Percentiles rank a stretch among this genome's conserved stretches.
phyloP scores from a whole-genome alignment of 352 stramenopile species.

The Phytophthora hibernalis region DNA sequence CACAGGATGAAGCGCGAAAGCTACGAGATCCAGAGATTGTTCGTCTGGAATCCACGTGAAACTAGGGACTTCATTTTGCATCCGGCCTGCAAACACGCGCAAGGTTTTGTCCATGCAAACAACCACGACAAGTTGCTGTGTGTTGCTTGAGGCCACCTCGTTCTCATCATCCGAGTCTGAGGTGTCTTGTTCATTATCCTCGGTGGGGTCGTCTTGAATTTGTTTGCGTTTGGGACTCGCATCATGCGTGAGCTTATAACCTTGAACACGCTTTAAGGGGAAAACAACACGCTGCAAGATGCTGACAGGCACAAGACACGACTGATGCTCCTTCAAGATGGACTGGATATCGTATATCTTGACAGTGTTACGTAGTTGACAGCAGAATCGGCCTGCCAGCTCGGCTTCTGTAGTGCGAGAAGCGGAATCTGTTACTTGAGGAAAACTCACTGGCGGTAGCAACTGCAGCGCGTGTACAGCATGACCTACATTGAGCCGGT shows the following conservation, averaged over 20 bases:
- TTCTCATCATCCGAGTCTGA: conserved; percentile 29
- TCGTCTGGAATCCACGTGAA: conserved; percentile 83
- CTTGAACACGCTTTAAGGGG: conserved; percentile 14
- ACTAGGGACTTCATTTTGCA: conserved; percentile 57
- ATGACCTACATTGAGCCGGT: conserved; percentile 64
- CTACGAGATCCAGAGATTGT: conserved; percentile 61
- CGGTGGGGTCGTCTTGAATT: conserved; percentile 9
- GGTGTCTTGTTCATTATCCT: conserved; percentile 7
- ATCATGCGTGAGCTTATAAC: background rate
- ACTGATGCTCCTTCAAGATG: conserved; percentile 71
- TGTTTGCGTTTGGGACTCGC: background rate
- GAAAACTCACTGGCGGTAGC: conserved; percentile 29
- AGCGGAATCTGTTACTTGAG: conserved; percentile 4
- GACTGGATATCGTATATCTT: conserved; percentile 72
- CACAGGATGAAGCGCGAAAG: conserved; percentile 63
- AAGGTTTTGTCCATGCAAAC: conserved; percentile 76
- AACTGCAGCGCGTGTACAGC: conserved; percentile 55
- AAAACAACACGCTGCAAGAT: conserved; percentile 59
- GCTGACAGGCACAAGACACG: conserved; percentile 61
- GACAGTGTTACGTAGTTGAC: conserved; percentile 60
- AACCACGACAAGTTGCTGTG: conserved; percentile 58
- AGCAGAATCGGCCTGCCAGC: conserved; percentile 62
- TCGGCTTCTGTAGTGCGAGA: conserved; percentile 24
- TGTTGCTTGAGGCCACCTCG: conserved; percentile 1
- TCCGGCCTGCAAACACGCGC: conserved; percentile 58